phyloP scores from a whole-genome alignment of 2,329 filamentous ascomycete species.

The Colletotrichum cuscutae region DNA sequence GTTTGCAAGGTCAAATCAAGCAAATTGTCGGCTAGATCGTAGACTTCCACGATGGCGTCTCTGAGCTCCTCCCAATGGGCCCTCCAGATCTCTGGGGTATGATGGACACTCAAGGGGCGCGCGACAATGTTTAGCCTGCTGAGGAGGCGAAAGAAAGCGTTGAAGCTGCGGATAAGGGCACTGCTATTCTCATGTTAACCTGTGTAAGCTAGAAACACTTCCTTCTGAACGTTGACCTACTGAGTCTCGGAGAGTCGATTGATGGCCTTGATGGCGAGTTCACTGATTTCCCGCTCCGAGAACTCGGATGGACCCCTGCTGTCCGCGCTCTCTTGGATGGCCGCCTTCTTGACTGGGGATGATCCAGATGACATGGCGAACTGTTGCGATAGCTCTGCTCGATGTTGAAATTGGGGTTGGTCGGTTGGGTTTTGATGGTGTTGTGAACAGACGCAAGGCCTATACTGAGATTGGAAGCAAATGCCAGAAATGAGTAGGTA shows the following conservation, averaged over 20 bases:
- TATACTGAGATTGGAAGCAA: neutral
- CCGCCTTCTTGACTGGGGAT: neutral
- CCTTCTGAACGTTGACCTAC: neutral
- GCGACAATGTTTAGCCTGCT: neutral
- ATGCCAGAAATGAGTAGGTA: neutral
- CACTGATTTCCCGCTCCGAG: neutral
- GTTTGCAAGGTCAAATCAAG: neutral
- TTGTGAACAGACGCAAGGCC: too few relatives aligned
- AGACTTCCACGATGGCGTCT: neutral
- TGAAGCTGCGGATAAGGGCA: neutral
- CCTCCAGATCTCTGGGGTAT: neutral
- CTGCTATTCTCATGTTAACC: neutral
- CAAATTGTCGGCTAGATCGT: neutral
- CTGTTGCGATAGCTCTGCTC: too few relatives aligned
- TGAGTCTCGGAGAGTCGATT: neutral
- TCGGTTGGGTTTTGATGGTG: too few relatives aligned
- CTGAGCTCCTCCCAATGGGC: neutral
- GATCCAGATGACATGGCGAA: neutral
- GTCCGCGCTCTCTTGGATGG: neutral
- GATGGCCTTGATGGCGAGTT: neutral
- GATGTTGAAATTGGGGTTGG: accelerated
- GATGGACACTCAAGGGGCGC: neutral
- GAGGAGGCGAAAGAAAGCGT: neutral
- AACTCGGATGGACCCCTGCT: neutral
- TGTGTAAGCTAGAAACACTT: too few relatives aligned